These are phyloP conservation scores for Elsinoe fawcettii DNA, from an alignment of 2,329 filamentous ascomycete species.

Conservation along the genomic window DNA sequence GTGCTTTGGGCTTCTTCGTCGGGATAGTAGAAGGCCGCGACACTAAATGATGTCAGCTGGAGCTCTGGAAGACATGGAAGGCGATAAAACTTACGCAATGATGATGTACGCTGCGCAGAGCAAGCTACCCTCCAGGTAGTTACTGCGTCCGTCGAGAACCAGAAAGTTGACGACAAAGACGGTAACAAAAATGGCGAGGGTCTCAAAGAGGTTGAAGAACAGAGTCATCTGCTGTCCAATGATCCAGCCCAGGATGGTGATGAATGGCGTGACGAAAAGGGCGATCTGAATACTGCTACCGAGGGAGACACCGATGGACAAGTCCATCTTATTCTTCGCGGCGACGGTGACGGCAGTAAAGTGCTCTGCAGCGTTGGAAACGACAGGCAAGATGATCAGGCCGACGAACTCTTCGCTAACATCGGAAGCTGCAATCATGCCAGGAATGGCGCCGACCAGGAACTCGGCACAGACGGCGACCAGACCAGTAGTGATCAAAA, in stretches of 20 bases:
- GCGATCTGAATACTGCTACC: constrained; percentile 76
- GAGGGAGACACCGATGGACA: constrained; percentile 72
- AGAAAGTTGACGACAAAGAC: constrained; percentile 81
- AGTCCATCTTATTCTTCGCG: constrained; percentile 77
- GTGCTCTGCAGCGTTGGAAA: constrained; percentile 78
- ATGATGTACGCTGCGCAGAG: constrained; percentile 73
- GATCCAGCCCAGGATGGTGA: constrained; percentile 72
- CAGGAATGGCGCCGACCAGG: constrained; percentile 65
- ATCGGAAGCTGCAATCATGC: constrained; percentile 50
- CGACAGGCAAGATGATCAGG: constrained; percentile 71
- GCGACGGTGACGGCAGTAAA: constrained; percentile 73
- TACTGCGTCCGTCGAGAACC: constrained; percentile 73
- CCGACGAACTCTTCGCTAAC: constrained; percentile 70
- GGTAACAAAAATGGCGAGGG: constrained; percentile 69
- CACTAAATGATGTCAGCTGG: constrained; percentile 18
- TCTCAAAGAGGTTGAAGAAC: constrained; percentile 56
- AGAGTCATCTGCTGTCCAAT: constrained; percentile 63
- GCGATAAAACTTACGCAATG: constrained; percentile 48
- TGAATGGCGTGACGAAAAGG: constrained; percentile 67
- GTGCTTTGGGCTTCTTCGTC: constrained; percentile 34
- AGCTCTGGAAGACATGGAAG: not conserved
- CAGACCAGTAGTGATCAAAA: constrained; percentile 47
- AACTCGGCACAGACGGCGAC: constrained; percentile 62
- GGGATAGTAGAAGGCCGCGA: constrained; percentile 45
- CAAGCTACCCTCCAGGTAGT: constrained; percentile 71